Base-by-base conservation (phyloP, 164 flowering plant species). In the Malania oleifera region DNA sequence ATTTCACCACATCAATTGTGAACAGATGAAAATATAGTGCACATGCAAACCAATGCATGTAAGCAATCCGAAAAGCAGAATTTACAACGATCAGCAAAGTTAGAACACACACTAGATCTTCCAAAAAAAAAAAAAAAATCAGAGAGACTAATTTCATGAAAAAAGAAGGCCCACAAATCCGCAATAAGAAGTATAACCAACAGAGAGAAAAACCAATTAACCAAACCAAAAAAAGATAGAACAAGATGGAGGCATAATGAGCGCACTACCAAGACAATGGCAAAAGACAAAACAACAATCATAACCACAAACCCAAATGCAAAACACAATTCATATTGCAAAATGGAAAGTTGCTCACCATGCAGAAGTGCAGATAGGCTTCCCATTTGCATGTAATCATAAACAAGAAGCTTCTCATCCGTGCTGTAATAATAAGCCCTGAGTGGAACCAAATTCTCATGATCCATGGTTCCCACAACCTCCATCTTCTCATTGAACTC, bases 331-430 rank as follows among this genome's bases (percentile, higher is more conserved):
- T 12, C 23, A 19, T 47, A 34, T 27, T 44, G n/a, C 19, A 27
- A 25, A 49, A 9, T 24, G 34, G 18, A 39, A 20, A 59, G 48
- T 15, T 23, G 7, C 82, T 81, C 26, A 93, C 99, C 99, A 71
- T 93, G 99, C 61, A 93, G 67, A 61, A 90, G 87, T 9, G 99
- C 97, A 73, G 96, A 93, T 53, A 93, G 77, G 82, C 98, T 93
- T 66, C 99, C 99, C 81, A 77, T 81, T 18, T 93, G 77, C 86
- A 91, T 66, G 79, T 81, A 95, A 76, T 95, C 97, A 77, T 75
- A 81, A 22, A 95, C 96, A 51, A 95, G 84, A 52, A 95, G 90
- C 76, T 82, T 95, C 73, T 95, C 97, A 6, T 84, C 93, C 46
- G 61, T 61, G 67, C 79, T 81, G 59, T 17, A 88, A 60, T 83